Conservation (phyloP, 2,329 filamentous ascomycete genomes). For the Cryphonectria japonica region DNA sequence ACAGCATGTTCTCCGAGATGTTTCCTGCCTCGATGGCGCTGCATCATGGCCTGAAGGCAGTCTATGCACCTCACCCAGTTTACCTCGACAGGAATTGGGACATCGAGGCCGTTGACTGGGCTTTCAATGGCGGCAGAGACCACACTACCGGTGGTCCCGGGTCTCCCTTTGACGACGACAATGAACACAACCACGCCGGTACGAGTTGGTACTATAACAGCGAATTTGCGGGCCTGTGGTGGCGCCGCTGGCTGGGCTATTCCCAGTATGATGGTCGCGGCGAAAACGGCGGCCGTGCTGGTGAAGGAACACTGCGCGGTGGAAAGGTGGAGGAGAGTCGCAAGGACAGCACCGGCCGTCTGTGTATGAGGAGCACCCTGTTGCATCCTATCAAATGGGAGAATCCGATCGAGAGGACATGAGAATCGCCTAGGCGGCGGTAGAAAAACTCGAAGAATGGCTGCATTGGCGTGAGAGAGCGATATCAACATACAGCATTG, state of each 20-base stretch:
- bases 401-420: conserved; percentile 47
- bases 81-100: conserved; percentile 78
- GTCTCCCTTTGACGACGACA: conserved; percentile 67
- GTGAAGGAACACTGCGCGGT: conserved; percentile 51
- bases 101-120: conserved; percentile 68
- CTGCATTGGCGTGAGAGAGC: conserved; percentile 13
- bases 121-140: conserved; percentile 78
- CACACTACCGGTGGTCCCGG: conserved; percentile 67
- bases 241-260: conserved; percentile 75
- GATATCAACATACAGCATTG: neutral
- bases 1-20: conserved; percentile 81
- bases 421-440: neutral
- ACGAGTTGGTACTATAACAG: conserved; percentile 86
- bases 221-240: conserved; percentile 76
- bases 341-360: conserved; percentile 58
- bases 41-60: conserved; percentile 77
- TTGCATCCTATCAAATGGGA: conserved; percentile 80
- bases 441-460: neutral
- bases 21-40: conserved; percentile 72
- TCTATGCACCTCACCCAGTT: conserved; percentile 80
- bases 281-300: conserved; percentile 52
- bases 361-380: conserved; percentile 80
- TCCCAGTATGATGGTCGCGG: conserved; percentile 56
- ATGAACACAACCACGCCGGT: conserved; percentile 83
- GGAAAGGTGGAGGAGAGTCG: conserved; percentile 56